Percentiles rank a stretch among this genome's conserved stretches.
phyloP scores from a whole-genome alignment of 225 moss, liverwort and hornwort species.

The Pleurozium schreberi region DNA sequence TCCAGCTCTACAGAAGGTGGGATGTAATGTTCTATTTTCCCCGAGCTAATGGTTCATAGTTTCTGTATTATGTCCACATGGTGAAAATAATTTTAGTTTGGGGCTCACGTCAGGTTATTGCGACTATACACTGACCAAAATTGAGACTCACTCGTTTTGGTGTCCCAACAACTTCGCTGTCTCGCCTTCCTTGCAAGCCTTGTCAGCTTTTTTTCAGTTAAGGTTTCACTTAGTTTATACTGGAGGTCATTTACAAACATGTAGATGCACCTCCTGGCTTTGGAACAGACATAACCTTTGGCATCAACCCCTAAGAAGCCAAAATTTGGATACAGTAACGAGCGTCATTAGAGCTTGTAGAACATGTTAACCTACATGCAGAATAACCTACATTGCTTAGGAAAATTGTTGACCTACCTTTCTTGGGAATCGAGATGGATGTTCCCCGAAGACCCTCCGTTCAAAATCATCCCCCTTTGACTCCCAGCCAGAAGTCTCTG shows the following conservation, averaged over 20 bases:
- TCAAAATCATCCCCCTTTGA: slow-evolving; percentile 1
- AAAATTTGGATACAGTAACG: not conserved
- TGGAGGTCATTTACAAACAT: not conserved
- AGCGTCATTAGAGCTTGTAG: not conserved
- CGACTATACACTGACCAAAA: not conserved
- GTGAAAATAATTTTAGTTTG: not conserved
- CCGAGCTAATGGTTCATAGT: not conserved
- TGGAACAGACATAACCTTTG: slow-evolving; percentile 24
- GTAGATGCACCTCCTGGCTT: not conserved
- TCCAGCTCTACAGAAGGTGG: not conserved
- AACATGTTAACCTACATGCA: not conserved
- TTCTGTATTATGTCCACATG: not conserved
- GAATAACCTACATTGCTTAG: not conserved
- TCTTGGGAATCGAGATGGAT: slow-evolving; percentile 3
- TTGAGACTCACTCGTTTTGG: not conserved
- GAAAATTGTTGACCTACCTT: not conserved
- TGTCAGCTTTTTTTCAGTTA: not conserved
- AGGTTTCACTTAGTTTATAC: not conserved
- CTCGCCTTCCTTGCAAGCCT: not conserved
- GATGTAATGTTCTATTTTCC: not conserved
- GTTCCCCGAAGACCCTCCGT: not conserved
- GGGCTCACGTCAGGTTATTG: not conserved
- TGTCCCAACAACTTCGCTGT: not conserved
- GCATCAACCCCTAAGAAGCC: not conserved
- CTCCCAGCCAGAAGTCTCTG: slow-evolving; percentile 15